Evolutionary conservation across 2,329 filamentous ascomycete species (phyloP).

Genomic region (Colletotrichum endophyticum): DNA sequence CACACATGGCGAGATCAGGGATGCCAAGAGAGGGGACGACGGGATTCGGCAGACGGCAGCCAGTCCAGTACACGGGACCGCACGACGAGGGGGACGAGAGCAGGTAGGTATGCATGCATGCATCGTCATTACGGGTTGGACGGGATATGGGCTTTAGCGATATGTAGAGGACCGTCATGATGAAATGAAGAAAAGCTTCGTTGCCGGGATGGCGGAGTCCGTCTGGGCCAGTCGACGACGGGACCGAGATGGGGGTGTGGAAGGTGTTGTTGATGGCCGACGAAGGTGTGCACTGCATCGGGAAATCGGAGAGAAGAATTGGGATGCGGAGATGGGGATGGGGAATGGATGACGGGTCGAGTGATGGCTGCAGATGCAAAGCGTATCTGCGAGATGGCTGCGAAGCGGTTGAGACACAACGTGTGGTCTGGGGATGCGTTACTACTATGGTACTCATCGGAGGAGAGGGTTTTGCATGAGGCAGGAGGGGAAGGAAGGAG

Average conservation of each 20-base stretch:
- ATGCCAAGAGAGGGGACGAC: neutral
- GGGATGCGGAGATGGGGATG: neutral
- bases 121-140: neutral
- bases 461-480: neutral
- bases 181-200: slow-evolving; percentile 2
- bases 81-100: neutral
- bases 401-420: neutral
- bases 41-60: neutral
- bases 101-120: neutral
- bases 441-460: neutral
- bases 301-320: neutral
- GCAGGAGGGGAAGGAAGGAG: neutral
- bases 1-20: neutral
- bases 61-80: neutral
- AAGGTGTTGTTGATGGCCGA: neutral
- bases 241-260: neutral
- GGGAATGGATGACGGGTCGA: slow-evolving; percentile 2
- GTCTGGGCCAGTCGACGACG: neutral
- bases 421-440: neutral
- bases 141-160: neutral
- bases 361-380: slow-evolving; percentile 9
- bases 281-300: neutral
- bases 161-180: neutral
- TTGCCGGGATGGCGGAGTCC: neutral
- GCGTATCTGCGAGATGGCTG: slow-evolving; percentile 2